Conservation (phyloP, 495 filamentous ascomycete species). For the Hypoxylon fuscum region DNA sequence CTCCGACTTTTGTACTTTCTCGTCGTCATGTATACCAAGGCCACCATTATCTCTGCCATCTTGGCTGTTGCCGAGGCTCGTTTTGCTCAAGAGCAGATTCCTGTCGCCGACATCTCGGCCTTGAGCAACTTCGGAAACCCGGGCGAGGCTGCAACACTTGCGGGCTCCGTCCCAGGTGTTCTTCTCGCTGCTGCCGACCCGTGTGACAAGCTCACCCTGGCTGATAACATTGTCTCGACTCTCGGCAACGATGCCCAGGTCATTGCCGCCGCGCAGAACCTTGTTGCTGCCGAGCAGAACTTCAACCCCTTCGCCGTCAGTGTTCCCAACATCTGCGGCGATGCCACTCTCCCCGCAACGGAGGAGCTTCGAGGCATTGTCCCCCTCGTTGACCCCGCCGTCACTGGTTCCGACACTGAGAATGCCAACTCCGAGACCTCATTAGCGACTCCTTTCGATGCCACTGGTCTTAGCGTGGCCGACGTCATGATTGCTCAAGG, state of each 20-base stretch:
- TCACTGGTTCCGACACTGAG: constrained; percentile 59
- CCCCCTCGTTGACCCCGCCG: constrained; percentile 67
- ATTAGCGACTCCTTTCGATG: constrained; percentile 59
- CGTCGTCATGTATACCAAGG: constrained; percentile 58
- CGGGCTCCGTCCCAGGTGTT: constrained; percentile 59
- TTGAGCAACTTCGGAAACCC: constrained; percentile 59
- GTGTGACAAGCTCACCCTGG: constrained; percentile 67
- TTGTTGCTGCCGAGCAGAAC: constrained; percentile 74
- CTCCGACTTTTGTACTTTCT: constrained; percentile 29
- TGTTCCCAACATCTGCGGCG: constrained; percentile 65
- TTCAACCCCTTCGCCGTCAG: constrained; percentile 67
- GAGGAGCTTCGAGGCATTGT: constrained; percentile 66
- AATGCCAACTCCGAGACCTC: constrained; percentile 63
- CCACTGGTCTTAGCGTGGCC: constrained; percentile 63
- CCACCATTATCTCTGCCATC: constrained; percentile 51
- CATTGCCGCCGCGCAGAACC: constrained; percentile 63
- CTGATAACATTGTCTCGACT: constrained; percentile 65
- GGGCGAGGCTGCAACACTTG: constrained; percentile 64
- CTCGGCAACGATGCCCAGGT: constrained; percentile 62
- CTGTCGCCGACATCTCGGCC: constrained; percentile 53
- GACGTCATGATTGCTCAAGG: constrained; percentile 62
- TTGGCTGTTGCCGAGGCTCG: constrained; percentile 61
- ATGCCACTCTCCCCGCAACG: constrained; percentile 65
- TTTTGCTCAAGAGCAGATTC: constrained; percentile 63
- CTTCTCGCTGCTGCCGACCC: constrained; percentile 66